Percentiles rank a stretch among this genome's conserved stretches.
These are phyloP conservation scores for Dichomitus squalens DNA, from an alignment of 1,284 basidiomycete species.

Conservation along the genomic window DNA sequence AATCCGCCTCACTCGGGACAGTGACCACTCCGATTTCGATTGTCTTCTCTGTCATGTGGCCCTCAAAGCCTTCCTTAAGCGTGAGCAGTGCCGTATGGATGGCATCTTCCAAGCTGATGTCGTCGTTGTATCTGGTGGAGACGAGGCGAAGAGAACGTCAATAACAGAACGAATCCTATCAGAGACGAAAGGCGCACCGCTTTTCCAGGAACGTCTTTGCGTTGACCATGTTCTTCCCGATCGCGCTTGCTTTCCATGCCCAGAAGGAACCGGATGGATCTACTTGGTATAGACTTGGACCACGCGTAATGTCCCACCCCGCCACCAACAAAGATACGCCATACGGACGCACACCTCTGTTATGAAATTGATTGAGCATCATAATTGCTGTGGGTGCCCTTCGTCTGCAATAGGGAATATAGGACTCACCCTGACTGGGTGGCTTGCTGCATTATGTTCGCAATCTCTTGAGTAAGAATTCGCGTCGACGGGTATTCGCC, in stretches of 20 bases:
- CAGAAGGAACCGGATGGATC: constrained; percentile 99
- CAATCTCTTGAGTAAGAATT: constrained; percentile 96
- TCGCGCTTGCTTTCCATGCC: constrained; percentile 99
- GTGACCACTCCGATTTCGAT: constrained; percentile 98
- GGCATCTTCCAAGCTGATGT: constrained; percentile 98
- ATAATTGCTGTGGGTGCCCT: neutral
- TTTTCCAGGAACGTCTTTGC: constrained; percentile 99
- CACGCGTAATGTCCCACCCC: constrained; percentile 92
- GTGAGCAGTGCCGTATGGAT: constrained; percentile 99
- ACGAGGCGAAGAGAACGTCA: constrained; percentile 9
- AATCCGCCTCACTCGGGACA: constrained; percentile 78
- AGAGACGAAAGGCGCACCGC: constrained; percentile 57
- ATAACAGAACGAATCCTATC: constrained; percentile 6
- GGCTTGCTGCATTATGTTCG: constrained; percentile 98
- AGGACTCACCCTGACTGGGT: constrained; percentile 91
- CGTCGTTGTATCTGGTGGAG: constrained; percentile 90
- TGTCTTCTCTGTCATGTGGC: constrained; percentile 99
- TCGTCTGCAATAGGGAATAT: constrained; percentile 10
- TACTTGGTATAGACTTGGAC: constrained; percentile 95
- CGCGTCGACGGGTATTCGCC: constrained; percentile 99
- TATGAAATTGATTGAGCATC: constrained; percentile 5
- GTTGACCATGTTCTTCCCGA: constrained; percentile 99
- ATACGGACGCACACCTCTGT: constrained; percentile 95
- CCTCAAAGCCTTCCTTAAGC: constrained; percentile 98
- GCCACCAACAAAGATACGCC: constrained; percentile 97